These are phyloP conservation scores for Phytophthora lateralis DNA, from an alignment of 352 stramenopile species.

Conservation along the genomic window DNA sequence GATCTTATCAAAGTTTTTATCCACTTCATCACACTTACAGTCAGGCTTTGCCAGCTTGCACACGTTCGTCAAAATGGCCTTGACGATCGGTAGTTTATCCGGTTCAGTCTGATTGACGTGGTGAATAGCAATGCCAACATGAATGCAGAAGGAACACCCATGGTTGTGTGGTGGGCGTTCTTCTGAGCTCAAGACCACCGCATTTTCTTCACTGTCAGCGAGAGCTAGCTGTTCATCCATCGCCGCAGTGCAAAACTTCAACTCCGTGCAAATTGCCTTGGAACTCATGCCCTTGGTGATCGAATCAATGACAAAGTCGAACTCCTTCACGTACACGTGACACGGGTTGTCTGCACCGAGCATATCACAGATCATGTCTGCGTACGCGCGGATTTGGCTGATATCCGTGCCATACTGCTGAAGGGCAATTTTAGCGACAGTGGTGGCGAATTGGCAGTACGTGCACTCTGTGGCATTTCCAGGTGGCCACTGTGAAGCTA, in stretches of 20 bases:
- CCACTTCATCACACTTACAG: slow-evolving; percentile 54
- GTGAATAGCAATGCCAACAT: slow-evolving; percentile 39
- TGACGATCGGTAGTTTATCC: slow-evolving; percentile 49
- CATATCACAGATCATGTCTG: slow-evolving; percentile 80
- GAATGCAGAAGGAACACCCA: slow-evolving; percentile 47
- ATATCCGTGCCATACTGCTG: slow-evolving; percentile 64
- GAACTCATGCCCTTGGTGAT: slow-evolving; percentile 71
- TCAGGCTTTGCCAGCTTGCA: slow-evolving; percentile 49
- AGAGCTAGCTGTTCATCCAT: slow-evolving; percentile 10
- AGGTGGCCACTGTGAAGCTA: slow-evolving; percentile 28
- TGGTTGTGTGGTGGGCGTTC: slow-evolving; percentile 19
- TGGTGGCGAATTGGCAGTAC: slow-evolving; percentile 70
- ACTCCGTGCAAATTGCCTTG: slow-evolving; percentile 57
- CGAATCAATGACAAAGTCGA: slow-evolving; percentile 68
- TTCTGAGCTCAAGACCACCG: slow-evolving; percentile 7
- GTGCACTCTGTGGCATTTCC: slow-evolving; percentile 56
- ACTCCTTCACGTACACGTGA: slow-evolving; percentile 70
- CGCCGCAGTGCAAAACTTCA: slow-evolving; percentile 59
- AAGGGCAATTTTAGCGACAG: slow-evolving; percentile 60
- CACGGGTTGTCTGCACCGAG: slow-evolving; percentile 65
- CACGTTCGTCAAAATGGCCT: slow-evolving; percentile 46
- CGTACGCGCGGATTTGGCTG: slow-evolving; percentile 59
- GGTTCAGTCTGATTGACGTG: slow-evolving; percentile 48
- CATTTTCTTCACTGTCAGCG: slow-evolving; percentile 17
- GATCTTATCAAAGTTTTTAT: slow-evolving; percentile 73